phyloP scores from a whole-genome alignment of 1,284 basidiomycete species.

The Trichosporon ovoides region DNA sequence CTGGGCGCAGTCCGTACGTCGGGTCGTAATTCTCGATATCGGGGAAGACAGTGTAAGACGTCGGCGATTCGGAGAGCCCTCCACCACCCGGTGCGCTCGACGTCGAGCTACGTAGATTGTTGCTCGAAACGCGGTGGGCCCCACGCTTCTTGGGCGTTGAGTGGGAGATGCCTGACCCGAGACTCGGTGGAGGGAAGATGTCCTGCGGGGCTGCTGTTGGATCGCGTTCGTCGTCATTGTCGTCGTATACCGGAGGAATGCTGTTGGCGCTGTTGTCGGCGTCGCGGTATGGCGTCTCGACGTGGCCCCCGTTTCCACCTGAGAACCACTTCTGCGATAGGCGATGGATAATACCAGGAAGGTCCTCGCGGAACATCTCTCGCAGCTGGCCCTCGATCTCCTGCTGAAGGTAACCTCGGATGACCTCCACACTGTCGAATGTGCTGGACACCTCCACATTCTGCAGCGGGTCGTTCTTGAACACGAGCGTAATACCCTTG shows the following conservation, averaged over 20 bases:
- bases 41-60: conserved; percentile 57
- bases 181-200: conserved; percentile 6
- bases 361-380: conserved; percentile 96
- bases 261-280: conserved; percentile 27
- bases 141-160: conserved; percentile 1
- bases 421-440: conserved; percentile 96
- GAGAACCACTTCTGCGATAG: conserved; percentile 84
- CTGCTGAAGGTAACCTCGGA: conserved; percentile 90
- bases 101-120: conserved; percentile 1
- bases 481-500: conserved; percentile 97
- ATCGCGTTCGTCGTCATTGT: conserved; percentile 49
- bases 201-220: conserved; percentile 21
- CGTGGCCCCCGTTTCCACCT: conserved; percentile 40
- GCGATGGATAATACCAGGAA: conserved; percentile 94
- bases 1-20: conserved; percentile 92
- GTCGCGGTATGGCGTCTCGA: conserved; percentile 46
- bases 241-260: conserved; percentile 51
- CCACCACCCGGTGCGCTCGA: conserved; percentile 17
- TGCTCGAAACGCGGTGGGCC: not conserved
- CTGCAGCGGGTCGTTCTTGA: conserved; percentile 98
- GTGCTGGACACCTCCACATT: conserved; percentile 96
- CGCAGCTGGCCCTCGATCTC: conserved; percentile 96
- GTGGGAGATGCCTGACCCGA: conserved; percentile 1
- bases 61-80: conserved; percentile 42
- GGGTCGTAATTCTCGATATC: conserved; percentile 91